Evolutionary conservation across 305 asterid species (phyloP), one percentile per base, ranked within the genome.

Genomic region (Coffea humblotiana): DNA sequence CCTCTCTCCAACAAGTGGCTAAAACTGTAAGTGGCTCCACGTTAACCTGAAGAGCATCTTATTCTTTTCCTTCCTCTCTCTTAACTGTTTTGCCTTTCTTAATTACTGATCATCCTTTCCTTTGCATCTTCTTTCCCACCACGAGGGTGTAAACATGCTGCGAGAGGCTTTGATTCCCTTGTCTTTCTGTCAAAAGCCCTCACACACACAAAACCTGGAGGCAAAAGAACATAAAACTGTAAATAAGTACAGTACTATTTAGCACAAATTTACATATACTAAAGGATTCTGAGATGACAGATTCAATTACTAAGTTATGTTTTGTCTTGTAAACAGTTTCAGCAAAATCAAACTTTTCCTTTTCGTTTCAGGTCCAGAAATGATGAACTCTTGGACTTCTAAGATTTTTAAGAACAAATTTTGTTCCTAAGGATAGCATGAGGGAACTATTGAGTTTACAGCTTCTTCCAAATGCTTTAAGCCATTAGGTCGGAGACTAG

Each of bases 171-270:
- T 0, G 89, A 84, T 75, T 73, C 87, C 47, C 91, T 78, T 35
- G 82, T 84, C 52, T 73, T 71, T 79, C 61, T 69, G 79, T 85
- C 74, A 51, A 86, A 85, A 54, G 83, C 88, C 71, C 89, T 85
- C 29, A 85, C 77, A 67, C 89, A 85, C 35, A 82, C 67, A 58
- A 52, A 90, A 68, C 89, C 90, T 88, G 79, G 54, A 71, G 58
- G 27, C 16, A 29, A 37, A 2, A n/a, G 49, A 51, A 75, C 13
- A 51, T 29, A 16, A 64, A 74, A 77, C n/a, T 45, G 47, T 1
- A 7, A 64, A 25, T n/a, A 78, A 56, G 21, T 56, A 43, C 49
- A 21, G 9, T 16, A 45, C n/a, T 78, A 56, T 23, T 43, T 13
- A 27, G 4, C 15, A 60, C 52, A 12, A 76, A 21, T 21, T 58